These are phyloP conservation scores for Flammula alnicola DNA, from an alignment of 1,284 basidiomycete species.

Conservation along the genomic window DNA sequence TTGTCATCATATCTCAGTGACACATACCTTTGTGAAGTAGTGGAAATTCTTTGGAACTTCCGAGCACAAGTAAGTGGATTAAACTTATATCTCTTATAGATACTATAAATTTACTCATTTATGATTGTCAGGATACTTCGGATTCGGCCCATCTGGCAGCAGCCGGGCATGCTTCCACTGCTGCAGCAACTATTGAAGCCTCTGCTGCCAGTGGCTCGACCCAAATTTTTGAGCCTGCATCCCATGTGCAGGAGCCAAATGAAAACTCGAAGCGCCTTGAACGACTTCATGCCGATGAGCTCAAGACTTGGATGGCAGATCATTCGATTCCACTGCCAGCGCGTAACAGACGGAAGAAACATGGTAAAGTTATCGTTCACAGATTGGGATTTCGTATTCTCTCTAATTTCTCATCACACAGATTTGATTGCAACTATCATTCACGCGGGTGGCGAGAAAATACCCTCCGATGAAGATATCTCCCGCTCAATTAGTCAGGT, in stretches of 20 bases:
- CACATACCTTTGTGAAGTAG: constrained; percentile 12
- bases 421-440: not conserved
- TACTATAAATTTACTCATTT: no score
- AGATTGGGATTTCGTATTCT: not conserved
- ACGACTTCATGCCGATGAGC: not conserved
- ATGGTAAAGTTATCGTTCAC: not conserved
- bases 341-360: not conserved
- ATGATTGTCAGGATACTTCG: no score
- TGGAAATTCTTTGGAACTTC: constrained; percentile 15
- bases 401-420: not conserved
- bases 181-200: no score
- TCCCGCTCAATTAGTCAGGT: not conserved
- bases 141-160: no score
- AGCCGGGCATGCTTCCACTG: no score
- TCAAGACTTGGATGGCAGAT: not conserved
- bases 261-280: not conserved
- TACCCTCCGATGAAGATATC: not conserved
- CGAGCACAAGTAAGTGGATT: not conserved
- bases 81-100: not conserved
- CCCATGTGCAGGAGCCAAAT: not conserved
- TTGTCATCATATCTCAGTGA: constrained; percentile 14
- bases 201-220: no score
- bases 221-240: no score
- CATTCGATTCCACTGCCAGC: not conserved
- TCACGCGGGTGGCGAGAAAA: not conserved